phyloP scores from a whole-genome alignment of 441 rosid genomes.

The Jatropha multifida region DNA sequence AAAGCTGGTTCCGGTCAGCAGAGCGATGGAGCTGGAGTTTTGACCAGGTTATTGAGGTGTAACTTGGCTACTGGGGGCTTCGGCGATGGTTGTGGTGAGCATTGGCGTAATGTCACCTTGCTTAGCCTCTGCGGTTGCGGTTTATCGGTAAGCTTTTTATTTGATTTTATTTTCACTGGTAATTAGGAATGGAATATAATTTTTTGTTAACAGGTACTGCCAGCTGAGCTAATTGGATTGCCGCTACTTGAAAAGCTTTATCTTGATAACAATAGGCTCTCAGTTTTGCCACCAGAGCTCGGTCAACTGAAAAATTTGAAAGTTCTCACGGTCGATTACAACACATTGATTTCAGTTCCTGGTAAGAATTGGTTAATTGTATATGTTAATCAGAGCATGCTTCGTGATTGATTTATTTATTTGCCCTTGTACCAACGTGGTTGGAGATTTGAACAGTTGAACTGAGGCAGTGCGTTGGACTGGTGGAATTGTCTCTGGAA shows the following conservation, averaged over 20 bases:
- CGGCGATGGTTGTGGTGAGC: conserved; percentile 52
- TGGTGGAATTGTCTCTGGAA: conserved; percentile 88
- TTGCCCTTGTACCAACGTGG: conserved; percentile 16
- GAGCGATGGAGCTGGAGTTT: conserved; percentile 74
- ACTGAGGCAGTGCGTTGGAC: conserved; percentile 74
- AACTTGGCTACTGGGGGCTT: conserved; percentile 43
- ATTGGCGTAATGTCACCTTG: conserved; percentile 76
- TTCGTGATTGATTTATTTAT: conserved; percentile 4
- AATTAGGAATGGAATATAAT: too few relatives aligned
- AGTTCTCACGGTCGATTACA: conserved; percentile 77
- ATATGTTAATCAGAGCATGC: neutral
- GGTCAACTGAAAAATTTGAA: conserved; percentile 72
- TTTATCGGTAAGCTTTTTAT: conserved; percentile 53
- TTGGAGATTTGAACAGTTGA: conserved; percentile 63
- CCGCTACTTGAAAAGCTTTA: conserved; percentile 86
- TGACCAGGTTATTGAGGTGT: conserved; percentile 66
- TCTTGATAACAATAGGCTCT: conserved; percentile 77
- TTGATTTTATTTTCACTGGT: neutral
- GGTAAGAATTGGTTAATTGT: conserved; percentile 46
- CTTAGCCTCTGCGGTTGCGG: conserved; percentile 74
- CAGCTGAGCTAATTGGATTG: conserved; percentile 72
- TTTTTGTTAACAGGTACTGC: conserved; percentile 55
- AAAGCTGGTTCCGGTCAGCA: conserved; percentile 87
- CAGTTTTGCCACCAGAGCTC: conserved; percentile 85
- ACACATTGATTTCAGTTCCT: conserved; percentile 85